phyloP scores from a whole-genome alignment of 2,329 filamentous ascomycete species.

The Diplocarpon mali region DNA sequence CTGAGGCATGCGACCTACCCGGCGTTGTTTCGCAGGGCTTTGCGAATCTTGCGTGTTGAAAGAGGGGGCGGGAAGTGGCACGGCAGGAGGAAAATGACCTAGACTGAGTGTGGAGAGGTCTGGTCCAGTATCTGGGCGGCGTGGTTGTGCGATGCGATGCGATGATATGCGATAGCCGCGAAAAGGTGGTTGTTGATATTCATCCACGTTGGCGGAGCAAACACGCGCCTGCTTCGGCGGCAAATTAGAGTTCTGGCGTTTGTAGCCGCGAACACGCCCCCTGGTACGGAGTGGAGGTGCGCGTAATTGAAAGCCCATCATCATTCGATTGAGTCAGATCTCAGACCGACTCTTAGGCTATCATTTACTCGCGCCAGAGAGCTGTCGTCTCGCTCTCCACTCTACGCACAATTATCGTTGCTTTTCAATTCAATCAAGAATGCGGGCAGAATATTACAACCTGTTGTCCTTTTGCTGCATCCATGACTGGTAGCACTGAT shows the following conservation, averaged over 20 bases:
- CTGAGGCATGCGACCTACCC: neutral
- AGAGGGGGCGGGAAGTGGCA: neutral
- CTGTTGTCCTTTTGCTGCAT: constrained; percentile 18
- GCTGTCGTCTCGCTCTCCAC: too few species aligned
- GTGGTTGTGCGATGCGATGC: neutral
- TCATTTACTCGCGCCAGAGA: too few species aligned
- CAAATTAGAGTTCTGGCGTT: neutral
- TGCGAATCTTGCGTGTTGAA: neutral
- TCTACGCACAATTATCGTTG: neutral
- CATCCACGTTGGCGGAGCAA: constrained; percentile 3
- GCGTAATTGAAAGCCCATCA: too few species aligned
- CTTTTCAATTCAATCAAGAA: constrained; percentile 10
- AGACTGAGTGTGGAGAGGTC: too few species aligned
- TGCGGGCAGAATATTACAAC: constrained; percentile 14
- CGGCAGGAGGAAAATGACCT: neutral
- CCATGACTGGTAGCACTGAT: constrained; percentile 24
- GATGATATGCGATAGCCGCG: neutral
- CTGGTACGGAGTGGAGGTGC: too few species aligned
- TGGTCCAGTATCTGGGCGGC: neutral
- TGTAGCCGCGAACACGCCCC: neutral
- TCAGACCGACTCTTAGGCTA: too few species aligned
- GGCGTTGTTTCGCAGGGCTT: neutral
- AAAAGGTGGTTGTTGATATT: neutral
- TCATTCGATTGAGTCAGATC: too few species aligned
- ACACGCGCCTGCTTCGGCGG: neutral